Percentiles rank a stretch among this genome's conserved stretches.
These are phyloP conservation scores for Rhodotorula taiwanensis DNA, from an alignment of 768 basidiomycete species.

Conservation along the genomic window DNA sequence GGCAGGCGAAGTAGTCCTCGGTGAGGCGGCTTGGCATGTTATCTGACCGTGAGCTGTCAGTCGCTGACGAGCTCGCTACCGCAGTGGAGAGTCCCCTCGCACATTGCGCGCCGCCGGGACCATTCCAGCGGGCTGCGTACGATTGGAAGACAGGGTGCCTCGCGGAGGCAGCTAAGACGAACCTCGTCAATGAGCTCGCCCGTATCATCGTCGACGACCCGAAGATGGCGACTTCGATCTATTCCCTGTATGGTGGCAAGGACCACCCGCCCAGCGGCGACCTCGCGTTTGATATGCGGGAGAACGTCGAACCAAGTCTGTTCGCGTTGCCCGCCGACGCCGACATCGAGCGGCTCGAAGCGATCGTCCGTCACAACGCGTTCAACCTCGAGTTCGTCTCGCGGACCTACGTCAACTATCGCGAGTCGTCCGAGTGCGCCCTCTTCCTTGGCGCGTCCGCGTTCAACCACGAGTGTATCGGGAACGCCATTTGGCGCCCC, in stretches of 20 bases:
- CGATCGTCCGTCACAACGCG: slow-evolving; percentile 39
- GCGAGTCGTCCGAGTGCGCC: neutral
- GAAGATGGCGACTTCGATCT: neutral
- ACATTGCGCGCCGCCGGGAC: too few relatives aligned
- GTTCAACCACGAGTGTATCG: slow-evolving; percentile 46
- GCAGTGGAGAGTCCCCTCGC: slow-evolving; percentile 3
- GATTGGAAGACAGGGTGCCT: too few relatives aligned
- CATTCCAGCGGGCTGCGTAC: too few relatives aligned
- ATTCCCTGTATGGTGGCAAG: neutral
- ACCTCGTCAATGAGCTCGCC: neutral
- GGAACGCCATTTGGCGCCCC: slow-evolving; percentile 39
- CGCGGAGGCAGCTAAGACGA: too few relatives aligned
- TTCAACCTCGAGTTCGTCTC: slow-evolving; percentile 21
- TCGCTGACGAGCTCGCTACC: too few relatives aligned
- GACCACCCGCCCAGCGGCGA: neutral
- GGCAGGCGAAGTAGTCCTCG: slow-evolving; percentile 16
- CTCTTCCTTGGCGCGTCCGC: slow-evolving; percentile 44
- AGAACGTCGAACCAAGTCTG: slow-evolving; percentile 2
- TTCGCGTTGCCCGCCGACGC: slow-evolving; percentile 21
- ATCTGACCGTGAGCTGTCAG: neutral
- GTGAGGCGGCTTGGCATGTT: slow-evolving; percentile 17
- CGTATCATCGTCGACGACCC: slow-evolving; percentile 41
- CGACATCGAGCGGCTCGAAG: slow-evolving; percentile 42
- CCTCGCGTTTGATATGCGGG: neutral
- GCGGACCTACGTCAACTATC: neutral